These are phyloP conservation scores for Globisporangium abappressorium DNA, from an alignment of 352 stramenopile species.

Conservation along the genomic window DNA sequence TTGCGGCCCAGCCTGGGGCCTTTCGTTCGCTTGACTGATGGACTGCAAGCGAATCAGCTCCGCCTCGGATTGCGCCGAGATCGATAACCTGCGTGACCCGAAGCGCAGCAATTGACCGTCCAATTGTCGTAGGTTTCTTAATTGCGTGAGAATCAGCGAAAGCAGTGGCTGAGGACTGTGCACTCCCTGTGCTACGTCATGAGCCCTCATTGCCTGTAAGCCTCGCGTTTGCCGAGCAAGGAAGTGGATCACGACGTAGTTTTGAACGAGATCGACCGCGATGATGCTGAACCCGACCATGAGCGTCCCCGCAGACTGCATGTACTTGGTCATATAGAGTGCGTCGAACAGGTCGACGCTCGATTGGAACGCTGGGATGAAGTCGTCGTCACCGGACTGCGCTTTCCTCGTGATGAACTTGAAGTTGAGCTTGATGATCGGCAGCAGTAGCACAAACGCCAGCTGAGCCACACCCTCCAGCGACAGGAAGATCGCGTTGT, in stretches of 20 bases:
- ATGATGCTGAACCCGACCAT: neutral
- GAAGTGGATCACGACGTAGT: neutral
- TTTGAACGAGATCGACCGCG: neutral
- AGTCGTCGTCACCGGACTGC: neutral
- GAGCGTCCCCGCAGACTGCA: constrained; percentile 5
- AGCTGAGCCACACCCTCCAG: neutral
- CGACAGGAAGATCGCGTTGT: constrained; percentile 1
- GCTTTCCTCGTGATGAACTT: neutral
- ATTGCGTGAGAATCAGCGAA: too few species aligned
- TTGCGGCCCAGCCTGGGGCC: too few species aligned
- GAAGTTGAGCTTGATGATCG: neutral
- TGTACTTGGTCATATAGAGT: constrained; percentile 27
- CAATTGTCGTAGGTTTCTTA: too few species aligned
- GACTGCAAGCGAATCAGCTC: too few species aligned
- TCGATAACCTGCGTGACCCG: too few species aligned
- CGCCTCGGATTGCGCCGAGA: too few species aligned
- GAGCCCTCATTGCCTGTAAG: neutral
- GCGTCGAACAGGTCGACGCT: constrained; percentile 29
- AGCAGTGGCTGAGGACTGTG: too few species aligned
- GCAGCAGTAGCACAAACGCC: constrained; percentile 9
- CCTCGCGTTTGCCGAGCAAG: neutral
- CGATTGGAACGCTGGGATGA: neutral
- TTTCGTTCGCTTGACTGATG: too few species aligned
- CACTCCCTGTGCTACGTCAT: too few species aligned
- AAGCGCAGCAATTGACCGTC: too few species aligned